Evolutionary conservation across 139 green algal species (phyloP).

Genomic region (Coelastrella sp.): DNA sequence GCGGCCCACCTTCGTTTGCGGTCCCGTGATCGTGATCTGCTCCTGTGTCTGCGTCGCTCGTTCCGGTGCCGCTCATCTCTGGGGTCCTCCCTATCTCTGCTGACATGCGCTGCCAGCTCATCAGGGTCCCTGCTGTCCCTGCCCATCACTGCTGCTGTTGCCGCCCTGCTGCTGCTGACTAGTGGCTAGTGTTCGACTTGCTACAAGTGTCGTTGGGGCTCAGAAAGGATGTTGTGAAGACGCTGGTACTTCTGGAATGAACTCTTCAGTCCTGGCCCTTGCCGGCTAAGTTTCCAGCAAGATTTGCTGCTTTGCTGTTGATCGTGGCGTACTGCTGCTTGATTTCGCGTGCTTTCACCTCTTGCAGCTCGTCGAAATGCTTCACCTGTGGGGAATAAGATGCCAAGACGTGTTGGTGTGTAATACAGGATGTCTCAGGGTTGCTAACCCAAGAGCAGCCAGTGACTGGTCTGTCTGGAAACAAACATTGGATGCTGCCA

Average conservation of each 20-base stretch:
- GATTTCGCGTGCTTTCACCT: slow-evolving; percentile 58
- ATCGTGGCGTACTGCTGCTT: slow-evolving; percentile 67
- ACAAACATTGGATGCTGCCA: neutral
- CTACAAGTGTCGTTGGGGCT: slow-evolving; percentile 4
- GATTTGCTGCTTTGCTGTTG: slow-evolving; percentile 41
- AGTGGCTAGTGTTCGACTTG: neutral
- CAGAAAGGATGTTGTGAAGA: neutral
- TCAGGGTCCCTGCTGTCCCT: slow-evolving; percentile 37
- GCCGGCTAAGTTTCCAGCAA: slow-evolving; percentile 61
- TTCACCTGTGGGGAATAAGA: slow-evolving; percentile 60
- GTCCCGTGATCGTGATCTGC: slow-evolving; percentile 3
- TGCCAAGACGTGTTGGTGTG: neutral
- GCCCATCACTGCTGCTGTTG: slow-evolving; percentile 43
- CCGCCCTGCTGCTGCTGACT: neutral
- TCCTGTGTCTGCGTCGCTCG: slow-evolving; percentile 25
- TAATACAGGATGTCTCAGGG: too few relatives aligned
- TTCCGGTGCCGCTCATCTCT: neutral
- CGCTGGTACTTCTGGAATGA: slow-evolving; percentile 3
- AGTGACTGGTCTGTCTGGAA: neutral
- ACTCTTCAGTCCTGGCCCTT: slow-evolving; percentile 43
- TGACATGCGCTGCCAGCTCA: neutral
- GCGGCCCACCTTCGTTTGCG: neutral
- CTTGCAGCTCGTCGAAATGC: slow-evolving; percentile 81
- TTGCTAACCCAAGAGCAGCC: too few relatives aligned
- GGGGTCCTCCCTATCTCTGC: slow-evolving; percentile 26